These are phyloP conservation scores for Hyaloperonospora arabidopsidis DNA, from an alignment of 352 stramenopile species.

Conservation along the genomic window DNA sequence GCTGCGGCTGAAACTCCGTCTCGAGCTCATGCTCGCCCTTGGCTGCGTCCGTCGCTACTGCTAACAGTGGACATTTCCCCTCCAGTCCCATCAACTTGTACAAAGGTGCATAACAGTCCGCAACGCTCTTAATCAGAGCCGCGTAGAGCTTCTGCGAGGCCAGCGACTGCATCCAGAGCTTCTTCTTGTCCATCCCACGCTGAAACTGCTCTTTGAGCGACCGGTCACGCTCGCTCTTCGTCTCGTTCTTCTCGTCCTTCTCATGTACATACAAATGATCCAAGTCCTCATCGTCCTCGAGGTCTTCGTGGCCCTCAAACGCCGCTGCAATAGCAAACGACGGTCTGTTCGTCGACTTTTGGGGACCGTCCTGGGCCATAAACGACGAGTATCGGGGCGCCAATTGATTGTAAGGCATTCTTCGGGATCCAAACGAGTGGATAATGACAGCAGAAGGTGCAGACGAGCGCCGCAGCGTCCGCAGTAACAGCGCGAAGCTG, in stretches of 20 bases:
- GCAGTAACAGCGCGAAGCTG: constrained; percentile 16
- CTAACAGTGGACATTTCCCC: constrained; percentile 20
- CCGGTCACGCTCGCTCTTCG: constrained; percentile 18
- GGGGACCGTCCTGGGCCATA: neutral
- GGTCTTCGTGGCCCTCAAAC: constrained; percentile 45
- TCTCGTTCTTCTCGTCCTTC: constrained; percentile 7
- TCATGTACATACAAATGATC: constrained; percentile 22
- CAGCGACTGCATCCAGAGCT: constrained; percentile 50
- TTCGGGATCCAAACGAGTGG: constrained; percentile 1
- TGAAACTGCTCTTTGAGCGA: constrained; percentile 39
- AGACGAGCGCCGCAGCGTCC: constrained; percentile 11
- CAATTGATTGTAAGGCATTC: neutral
- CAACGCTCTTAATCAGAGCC: constrained; percentile 39
- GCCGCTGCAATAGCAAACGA: constrained; percentile 51
- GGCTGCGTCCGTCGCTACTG: constrained; percentile 13
- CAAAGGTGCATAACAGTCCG: constrained; percentile 56
- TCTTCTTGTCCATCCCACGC: constrained; percentile 57
- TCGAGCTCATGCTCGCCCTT: constrained; percentile 21
- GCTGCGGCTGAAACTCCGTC: constrained; percentile 44
- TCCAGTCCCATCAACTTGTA: constrained; percentile 31
- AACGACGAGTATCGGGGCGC: constrained; percentile 17
- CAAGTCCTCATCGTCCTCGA: constrained; percentile 23
- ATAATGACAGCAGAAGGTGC: neutral
- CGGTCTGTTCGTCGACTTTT: constrained; percentile 19
- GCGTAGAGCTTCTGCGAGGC: constrained; percentile 29